These are phyloP conservation scores for Corrigiola litoralis DNA, from an alignment of 179 eudicot species.

Conservation along the genomic window DNA sequence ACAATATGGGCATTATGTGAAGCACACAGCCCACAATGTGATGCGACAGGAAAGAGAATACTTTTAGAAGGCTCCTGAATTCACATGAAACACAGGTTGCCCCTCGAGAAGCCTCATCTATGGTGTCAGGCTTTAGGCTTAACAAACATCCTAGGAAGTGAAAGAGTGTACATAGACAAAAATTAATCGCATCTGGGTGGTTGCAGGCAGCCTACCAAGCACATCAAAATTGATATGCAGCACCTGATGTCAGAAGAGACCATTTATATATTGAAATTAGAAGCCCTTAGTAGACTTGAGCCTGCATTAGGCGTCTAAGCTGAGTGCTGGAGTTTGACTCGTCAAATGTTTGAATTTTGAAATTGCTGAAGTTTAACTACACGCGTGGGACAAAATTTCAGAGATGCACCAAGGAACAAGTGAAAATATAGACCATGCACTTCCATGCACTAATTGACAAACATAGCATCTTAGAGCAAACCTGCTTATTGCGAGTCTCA, in stretches of 20 bases:
- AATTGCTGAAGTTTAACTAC: background rate
- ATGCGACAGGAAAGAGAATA: background rate
- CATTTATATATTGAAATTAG: background rate
- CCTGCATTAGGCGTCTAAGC: background rate
- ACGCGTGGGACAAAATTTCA: background rate
- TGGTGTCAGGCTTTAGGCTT: background rate
- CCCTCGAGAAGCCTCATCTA: background rate
- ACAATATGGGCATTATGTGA: background rate
- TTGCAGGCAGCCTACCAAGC: background rate
- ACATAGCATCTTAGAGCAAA: background rate
- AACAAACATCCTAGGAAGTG: background rate
- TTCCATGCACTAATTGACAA: background rate
- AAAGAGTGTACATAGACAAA: background rate
- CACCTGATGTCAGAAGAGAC: background rate
- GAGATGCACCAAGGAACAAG: background rate
- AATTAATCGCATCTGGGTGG: background rate
- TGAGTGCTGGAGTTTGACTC: background rate
- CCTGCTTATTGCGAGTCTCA: slow-evolving; percentile 42
- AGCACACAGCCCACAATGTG: background rate
- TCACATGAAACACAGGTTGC: background rate
- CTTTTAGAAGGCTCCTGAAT: background rate
- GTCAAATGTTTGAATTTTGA: background rate
- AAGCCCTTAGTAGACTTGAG: background rate
- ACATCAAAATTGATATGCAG: background rate
- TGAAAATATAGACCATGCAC: background rate